These are phyloP conservation scores for Kodamaea arcana DNA, from an alignment of 1,139 yeast genomes.

Conservation along the genomic window DNA sequence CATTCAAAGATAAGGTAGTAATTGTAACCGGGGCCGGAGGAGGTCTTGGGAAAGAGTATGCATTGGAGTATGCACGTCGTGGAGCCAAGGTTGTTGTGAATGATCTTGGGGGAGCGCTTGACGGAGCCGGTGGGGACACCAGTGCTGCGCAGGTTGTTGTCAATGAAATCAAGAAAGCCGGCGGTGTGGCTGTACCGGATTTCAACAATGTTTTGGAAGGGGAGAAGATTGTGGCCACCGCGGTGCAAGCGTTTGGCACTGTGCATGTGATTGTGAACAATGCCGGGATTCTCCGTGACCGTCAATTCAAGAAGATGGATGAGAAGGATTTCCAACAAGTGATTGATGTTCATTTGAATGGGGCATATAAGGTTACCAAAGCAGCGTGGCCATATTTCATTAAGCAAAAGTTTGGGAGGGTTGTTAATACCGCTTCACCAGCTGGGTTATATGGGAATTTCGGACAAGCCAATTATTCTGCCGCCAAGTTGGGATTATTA, in stretches of 20 bases:
- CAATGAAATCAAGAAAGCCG: conserved; percentile 67
- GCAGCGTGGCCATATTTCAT: conserved; percentile 94
- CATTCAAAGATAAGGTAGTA: conserved; percentile 78
- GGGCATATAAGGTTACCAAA: conserved; percentile 78
- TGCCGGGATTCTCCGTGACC: conserved; percentile 87
- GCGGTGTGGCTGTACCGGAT: conserved; percentile 91
- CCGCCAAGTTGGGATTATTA: conserved; percentile 86
- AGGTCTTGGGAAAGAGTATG: conserved; percentile 88
- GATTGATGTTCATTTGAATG: conserved; percentile 81
- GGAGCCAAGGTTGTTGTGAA: conserved; percentile 94
- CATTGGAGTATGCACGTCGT: conserved; percentile 78
- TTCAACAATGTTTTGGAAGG: conserved; percentile 90
- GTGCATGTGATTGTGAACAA: conserved; percentile 89
- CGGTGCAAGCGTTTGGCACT: conserved; percentile 81
- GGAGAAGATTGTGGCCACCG: conserved; percentile 80
- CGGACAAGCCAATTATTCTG: conserved; percentile 95
- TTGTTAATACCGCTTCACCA: conserved; percentile 90
- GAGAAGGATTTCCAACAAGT: conserved; percentile 78
- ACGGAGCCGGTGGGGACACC: conserved; percentile 62
- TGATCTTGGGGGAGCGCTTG: conserved; percentile 82
- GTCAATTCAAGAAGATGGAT: conserved; percentile 76
- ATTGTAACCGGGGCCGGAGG: conserved; percentile 97
- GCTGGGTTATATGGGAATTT: conserved; percentile 96
- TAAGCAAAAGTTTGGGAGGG: conserved; percentile 81
- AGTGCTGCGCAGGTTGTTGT: conserved; percentile 89